A percentile compares a stretch with the other conserved stretches of the same genome.
Evolutionary conservation across 768 basidiomycete genomes (phyloP).

Genomic region (Naganishia onofrii): DNA sequence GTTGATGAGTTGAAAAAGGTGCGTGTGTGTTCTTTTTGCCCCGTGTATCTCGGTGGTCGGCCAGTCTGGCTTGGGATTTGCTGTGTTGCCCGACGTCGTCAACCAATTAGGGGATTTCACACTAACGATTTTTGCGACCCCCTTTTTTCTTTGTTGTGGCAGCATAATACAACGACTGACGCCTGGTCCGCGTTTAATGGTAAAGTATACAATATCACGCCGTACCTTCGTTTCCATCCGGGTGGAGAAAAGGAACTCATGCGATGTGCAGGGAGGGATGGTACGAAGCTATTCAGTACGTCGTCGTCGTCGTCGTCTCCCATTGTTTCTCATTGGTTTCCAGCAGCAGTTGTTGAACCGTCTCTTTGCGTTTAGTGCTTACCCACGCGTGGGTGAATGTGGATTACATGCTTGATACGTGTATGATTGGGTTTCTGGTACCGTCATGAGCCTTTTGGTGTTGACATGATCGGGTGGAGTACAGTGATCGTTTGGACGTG

Average conservation of each 20-base stretch:
- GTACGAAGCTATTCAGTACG: constrained; percentile 89
- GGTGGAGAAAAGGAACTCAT: constrained; percentile 92
- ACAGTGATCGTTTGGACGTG: neutral
- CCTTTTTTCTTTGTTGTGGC: too few species aligned
- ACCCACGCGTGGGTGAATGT: constrained; percentile 96
- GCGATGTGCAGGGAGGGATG: constrained; percentile 91
- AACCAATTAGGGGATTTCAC: too few species aligned
- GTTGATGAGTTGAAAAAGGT: constrained; percentile 37
- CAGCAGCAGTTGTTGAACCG: too few species aligned
- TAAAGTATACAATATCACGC: constrained; percentile 94
- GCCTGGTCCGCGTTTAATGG: constrained; percentile 91
- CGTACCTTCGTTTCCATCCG: constrained; percentile 86
- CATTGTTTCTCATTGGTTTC: too few species aligned
- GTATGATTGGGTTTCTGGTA: constrained; percentile 85
- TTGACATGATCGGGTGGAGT: neutral
- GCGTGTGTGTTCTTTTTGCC: constrained; percentile 46
- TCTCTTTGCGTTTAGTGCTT: constrained; percentile 60
- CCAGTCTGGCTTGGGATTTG: too few species aligned
- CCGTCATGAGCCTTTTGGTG: constrained; percentile 4
- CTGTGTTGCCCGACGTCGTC: too few species aligned
- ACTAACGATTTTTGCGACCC: too few species aligned
- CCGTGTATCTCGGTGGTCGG: too few species aligned
- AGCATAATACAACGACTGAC: constrained; percentile 77
- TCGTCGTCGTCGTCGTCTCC: constrained; percentile 14
- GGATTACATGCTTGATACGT: constrained; percentile 93